Evolutionary conservation across 2,329 filamentous ascomycete genomes (phyloP), one percentile per base, ranked within the genome.

Genomic region (Diplodia sapinea): DNA sequence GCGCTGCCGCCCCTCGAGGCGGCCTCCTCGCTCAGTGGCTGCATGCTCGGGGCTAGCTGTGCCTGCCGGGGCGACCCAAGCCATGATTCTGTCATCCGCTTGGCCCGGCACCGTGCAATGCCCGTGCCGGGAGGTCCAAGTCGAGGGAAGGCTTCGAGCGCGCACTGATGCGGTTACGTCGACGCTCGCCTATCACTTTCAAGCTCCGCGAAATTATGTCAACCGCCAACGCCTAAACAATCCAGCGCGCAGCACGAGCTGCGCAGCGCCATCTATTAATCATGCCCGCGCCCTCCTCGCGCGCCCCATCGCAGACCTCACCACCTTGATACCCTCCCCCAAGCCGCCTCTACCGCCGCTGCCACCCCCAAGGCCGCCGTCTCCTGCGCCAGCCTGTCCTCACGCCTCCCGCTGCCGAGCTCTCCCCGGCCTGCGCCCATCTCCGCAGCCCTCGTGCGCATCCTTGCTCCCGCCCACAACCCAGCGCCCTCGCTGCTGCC

Each of bases 151-250:
- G 54, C 54, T 38, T 29, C 40, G 20, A 49, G 59, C 47, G 59
- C 26, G 59, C 49, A 65, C 62, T 55, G 62, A 65, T 65, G 50
- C 51, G 40, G 64, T 66, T 66, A 66, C 64, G 54, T 66, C 54
- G 64, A 56, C 64, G 52, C 52, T 66, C 64, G 64, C 52, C 64
- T 66, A 66, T 66, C 64, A 66, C 64, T 57, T 36, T 57, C 64
- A 51, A 57, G 64, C 52, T 57, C 65, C 36, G 65, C 65, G 65
- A 62, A 62, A 67, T 67, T 62, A 62, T 62, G 55, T 67, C 56
- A 52, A 67, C 65, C 49, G 65, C 65, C 55, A 61, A 59, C 54
- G 43, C 47, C 65, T 57, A 61, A 54, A 55, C 65, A 51, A 51
- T 63, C 59, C 59, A 63, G 59, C 43, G 23, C 56, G 62, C 61